Evolutionary conservation across 345 rosid species (phyloP).

Genomic region (Gossypium turneri): DNA sequence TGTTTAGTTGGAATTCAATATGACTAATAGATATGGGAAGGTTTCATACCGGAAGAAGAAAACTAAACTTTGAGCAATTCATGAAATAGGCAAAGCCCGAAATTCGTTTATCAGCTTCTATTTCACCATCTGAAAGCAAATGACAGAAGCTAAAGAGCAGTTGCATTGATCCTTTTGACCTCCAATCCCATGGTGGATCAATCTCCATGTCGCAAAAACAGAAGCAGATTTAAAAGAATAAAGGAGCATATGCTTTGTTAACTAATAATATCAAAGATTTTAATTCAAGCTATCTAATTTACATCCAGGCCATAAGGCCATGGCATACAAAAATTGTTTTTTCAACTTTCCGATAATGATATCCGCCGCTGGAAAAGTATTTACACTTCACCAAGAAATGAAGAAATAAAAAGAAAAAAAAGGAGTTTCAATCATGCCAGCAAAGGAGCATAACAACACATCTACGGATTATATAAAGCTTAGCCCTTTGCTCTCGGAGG

Average conservation of each 20-base stretch:
- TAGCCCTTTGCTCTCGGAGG: constrained; percentile 77
- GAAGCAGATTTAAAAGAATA: background rate
- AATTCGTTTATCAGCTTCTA: background rate
- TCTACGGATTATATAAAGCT: constrained; percentile 75
- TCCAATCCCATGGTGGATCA: background rate
- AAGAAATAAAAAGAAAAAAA: background rate
- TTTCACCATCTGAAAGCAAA: background rate
- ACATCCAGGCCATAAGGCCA: constrained; percentile 21
- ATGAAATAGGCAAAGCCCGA: background rate
- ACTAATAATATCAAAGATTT: constrained; percentile 10
- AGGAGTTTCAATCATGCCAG: constrained; percentile 57
- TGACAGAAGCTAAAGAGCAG: background rate
- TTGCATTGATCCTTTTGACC: background rate
- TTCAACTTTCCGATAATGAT: constrained; percentile 1
- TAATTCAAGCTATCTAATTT: constrained; percentile 14
- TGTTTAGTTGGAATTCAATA: background rate
- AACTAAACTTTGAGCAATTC: background rate
- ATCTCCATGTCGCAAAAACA: background rate
- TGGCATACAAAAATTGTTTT: constrained; percentile 23
- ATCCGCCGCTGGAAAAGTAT: constrained; percentile 23
- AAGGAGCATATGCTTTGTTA: background rate
- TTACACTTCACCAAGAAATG: constrained; percentile 34
- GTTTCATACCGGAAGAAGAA: too few species aligned
- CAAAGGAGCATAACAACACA: constrained; percentile 85
- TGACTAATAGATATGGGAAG: too few species aligned